phyloP scores from a whole-genome alignment of 345 rosid species.

The Hibiscus mutabilis region DNA sequence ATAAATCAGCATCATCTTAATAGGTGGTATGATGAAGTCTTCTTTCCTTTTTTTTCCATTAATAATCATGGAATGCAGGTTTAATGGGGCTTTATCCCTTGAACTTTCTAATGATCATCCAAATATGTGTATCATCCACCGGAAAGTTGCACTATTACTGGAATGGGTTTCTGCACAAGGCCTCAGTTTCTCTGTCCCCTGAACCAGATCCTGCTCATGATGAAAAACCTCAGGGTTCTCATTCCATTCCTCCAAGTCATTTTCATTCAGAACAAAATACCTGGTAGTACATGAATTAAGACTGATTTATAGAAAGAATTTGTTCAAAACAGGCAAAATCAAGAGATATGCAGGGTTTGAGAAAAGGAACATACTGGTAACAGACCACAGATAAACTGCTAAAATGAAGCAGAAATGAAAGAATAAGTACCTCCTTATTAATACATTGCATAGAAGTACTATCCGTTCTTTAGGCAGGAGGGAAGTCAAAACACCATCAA shows the following conservation, averaged over 20 bases:
- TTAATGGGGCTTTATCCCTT: slow-evolving; percentile 78
- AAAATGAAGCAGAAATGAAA: slow-evolving; percentile 9
- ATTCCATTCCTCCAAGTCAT: slow-evolving; percentile 89
- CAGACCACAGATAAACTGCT: slow-evolving; percentile 4
- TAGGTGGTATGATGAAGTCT: slow-evolving; percentile 7
- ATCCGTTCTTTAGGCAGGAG: slow-evolving; percentile 78
- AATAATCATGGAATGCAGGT: slow-evolving; percentile 45
- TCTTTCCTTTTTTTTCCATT: not conserved
- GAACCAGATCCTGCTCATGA: slow-evolving; percentile 98
- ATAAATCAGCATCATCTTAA: not conserved
- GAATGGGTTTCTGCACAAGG: slow-evolving; percentile 99
- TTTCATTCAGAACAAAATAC: slow-evolving; percentile 80
- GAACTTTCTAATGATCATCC: slow-evolving; percentile 90
- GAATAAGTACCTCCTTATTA: slow-evolving; percentile 70
- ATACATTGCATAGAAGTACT: slow-evolving; percentile 68
- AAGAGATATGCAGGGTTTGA: not conserved
- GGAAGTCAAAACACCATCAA: slow-evolving; percentile 57
- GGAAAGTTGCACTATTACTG: slow-evolving; percentile 85
- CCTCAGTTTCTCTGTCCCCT: slow-evolving; percentile 91
- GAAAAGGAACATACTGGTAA: not conserved
- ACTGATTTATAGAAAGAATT: slow-evolving; percentile 20
- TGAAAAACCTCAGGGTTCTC: slow-evolving; percentile 91
- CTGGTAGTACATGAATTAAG: slow-evolving; percentile 35
- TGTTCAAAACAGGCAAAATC: slow-evolving; percentile 1
- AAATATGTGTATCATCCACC: slow-evolving; percentile 81